A percentile compares a stretch with the other conserved stretches of the same genome.
These are phyloP conservation scores for Solanum bulbocastanum DNA, from an alignment of 257 asterid genomes.

Conservation along the genomic window DNA sequence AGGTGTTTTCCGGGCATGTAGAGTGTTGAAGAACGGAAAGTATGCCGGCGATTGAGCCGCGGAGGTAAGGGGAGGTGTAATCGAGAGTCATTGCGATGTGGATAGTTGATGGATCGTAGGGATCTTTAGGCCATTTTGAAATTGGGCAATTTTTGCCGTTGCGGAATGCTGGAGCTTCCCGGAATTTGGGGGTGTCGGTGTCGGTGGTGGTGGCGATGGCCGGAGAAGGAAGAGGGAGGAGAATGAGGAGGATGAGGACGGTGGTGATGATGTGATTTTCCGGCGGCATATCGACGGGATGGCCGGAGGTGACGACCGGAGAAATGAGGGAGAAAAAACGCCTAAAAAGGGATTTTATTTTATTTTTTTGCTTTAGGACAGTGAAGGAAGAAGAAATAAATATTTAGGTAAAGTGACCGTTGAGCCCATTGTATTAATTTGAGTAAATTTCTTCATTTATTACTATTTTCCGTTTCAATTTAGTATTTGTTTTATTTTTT, in stretches of 20 bases:
- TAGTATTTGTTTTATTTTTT: neutral
- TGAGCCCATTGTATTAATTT: constrained; percentile 14
- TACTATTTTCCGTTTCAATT: neutral
- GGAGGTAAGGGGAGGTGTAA: constrained; percentile 82
- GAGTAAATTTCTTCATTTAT: neutral
- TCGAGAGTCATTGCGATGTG: constrained; percentile 90
- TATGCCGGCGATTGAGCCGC: constrained; percentile 83
- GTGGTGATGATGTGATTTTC: constrained; percentile 3
- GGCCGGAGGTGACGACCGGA: neutral
- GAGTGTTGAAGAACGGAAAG: constrained; percentile 87
- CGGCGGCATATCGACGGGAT: constrained; percentile 9
- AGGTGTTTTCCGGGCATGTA: constrained; percentile 71
- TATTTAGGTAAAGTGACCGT: constrained; percentile 8
- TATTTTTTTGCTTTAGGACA: neutral
- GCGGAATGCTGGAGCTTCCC: constrained; percentile 84
- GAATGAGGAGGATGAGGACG: neutral
- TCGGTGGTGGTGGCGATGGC: constrained; percentile 15
- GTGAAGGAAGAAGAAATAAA: neutral
- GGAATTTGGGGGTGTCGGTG: constrained; percentile 36
- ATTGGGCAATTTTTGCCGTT: constrained; percentile 50
- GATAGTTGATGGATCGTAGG: constrained; percentile 30
- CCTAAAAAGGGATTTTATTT: neutral
- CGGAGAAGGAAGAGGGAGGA: neutral
- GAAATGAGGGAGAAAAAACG: neutral
- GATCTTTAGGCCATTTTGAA: constrained; percentile 15